Conservation (phyloP, 1,284 basidiomycete genomes). For the Rhodotorula sp. region DNA sequence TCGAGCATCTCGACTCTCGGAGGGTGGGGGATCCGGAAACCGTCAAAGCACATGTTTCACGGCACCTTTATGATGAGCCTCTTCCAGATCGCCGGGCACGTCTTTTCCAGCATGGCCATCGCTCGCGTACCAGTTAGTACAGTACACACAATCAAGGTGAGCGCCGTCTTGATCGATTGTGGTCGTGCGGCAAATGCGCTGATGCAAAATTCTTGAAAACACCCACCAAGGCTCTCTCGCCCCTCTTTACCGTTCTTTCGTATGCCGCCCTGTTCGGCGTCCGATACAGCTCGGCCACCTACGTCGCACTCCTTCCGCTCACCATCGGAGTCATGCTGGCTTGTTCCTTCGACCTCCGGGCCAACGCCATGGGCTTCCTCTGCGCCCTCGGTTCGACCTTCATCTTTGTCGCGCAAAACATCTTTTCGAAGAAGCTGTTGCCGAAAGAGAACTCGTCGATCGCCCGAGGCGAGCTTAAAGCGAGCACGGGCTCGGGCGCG, state of each 20-base stretch:
- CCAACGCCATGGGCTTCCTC: constrained; percentile 74
- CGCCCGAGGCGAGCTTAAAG: neutral
- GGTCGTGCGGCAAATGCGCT: neutral
- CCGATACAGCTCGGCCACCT: constrained; percentile 86
- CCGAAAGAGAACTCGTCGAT: constrained; percentile 53
- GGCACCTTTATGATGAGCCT: constrained; percentile 87
- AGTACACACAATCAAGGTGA: constrained; percentile 96
- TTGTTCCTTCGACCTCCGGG: constrained; percentile 85
- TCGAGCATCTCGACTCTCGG: constrained; percentile 34
- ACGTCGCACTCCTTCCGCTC: constrained; percentile 88
- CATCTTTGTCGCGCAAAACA: constrained; percentile 96
- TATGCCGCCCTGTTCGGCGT: constrained; percentile 91
- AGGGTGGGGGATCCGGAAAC: constrained; percentile 51
- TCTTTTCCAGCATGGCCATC: constrained; percentile 94
- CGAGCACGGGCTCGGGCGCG: neutral
- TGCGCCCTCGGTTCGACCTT: constrained; percentile 92
- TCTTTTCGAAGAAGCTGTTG: constrained; percentile 99
- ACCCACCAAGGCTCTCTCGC: constrained; percentile 75
- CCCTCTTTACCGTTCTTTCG: constrained; percentile 91
- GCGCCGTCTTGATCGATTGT: constrained; percentile 37
- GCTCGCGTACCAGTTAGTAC: constrained; percentile 94
- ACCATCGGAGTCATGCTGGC: constrained; percentile 97
- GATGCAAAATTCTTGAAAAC: neutral
- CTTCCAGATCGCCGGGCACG: constrained; percentile 91
- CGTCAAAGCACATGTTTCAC: constrained; percentile 68